These are phyloP conservation scores for Suillus paluster DNA, from an alignment of 768 basidiomycete species.

Conservation along the genomic window DNA sequence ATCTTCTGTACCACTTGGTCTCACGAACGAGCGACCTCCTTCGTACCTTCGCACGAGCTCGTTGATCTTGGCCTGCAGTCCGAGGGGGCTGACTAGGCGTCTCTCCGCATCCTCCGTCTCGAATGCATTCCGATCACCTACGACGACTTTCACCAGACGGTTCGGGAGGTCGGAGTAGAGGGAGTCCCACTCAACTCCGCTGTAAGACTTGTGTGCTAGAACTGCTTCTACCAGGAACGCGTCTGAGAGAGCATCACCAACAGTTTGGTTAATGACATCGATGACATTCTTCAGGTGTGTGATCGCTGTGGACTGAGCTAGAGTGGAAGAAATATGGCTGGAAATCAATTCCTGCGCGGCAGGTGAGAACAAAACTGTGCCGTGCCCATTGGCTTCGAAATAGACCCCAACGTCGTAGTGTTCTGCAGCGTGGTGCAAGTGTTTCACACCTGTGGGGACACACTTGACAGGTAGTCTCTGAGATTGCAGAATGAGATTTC, in stretches of 20 bases:
- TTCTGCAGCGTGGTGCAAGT: constrained; percentile 96
- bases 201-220: constrained; percentile 86
- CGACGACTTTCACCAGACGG: constrained; percentile 90
- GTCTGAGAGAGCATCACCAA: constrained; percentile 96
- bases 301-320: constrained; percentile 81
- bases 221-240: constrained; percentile 94
- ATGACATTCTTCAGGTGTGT: constrained; percentile 78
- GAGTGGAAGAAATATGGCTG: constrained; percentile 72
- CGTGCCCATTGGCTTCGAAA: constrained; percentile 99
- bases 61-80: constrained; percentile 83
- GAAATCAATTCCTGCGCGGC: constrained; percentile 65
- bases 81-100: constrained; percentile 76
- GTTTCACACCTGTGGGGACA: constrained; percentile 96
- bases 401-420: constrained; percentile 96
- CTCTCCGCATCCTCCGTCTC: constrained; percentile 94
- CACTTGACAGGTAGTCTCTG: constrained; percentile 94
- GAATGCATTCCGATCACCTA: constrained; percentile 80
- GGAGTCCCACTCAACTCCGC: constrained; percentile 87
- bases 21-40: constrained; percentile 89
- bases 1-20: constrained; percentile 98
- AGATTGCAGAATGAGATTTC: constrained; percentile 12
- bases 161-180: constrained; percentile 94
- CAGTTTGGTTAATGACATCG: constrained; percentile 94
- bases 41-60: constrained; percentile 78
- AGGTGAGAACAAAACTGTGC: constrained; percentile 93